Conservation (phyloP, 495 filamentous ascomycete genomes). For the Neurospora sp. region DNA sequence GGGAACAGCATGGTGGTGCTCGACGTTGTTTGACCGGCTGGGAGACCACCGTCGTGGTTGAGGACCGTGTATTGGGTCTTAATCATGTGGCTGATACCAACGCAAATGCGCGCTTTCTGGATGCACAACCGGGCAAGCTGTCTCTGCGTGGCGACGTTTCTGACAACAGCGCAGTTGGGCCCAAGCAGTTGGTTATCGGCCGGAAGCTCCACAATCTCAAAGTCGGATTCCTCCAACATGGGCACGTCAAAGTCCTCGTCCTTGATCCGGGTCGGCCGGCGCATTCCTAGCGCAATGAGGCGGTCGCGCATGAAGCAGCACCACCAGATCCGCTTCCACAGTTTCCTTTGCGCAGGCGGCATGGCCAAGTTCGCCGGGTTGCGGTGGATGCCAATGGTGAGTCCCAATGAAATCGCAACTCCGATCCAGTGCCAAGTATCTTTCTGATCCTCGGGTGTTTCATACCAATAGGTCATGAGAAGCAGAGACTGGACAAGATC, state of each 20-base stretch:
- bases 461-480: slow-evolving; percentile 87
- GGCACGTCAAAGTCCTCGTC: slow-evolving; percentile 83
- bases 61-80: slow-evolving; percentile 83
- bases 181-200: slow-evolving; percentile 55
- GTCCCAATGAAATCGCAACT: slow-evolving; percentile 69
- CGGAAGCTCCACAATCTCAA: slow-evolving; percentile 60
- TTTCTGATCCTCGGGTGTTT: slow-evolving; percentile 81
- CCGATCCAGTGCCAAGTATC: slow-evolving; percentile 93
- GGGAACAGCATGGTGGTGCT: slow-evolving; percentile 87
- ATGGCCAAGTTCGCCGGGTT: slow-evolving; percentile 66
- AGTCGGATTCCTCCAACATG: slow-evolving; percentile 74
- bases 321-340: slow-evolving; percentile 95
- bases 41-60: slow-evolving; percentile 57
- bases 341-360: slow-evolving; percentile 54
- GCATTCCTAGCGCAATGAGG: slow-evolving; percentile 80
- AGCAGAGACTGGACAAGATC: slow-evolving; percentile 74
- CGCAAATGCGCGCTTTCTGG: slow-evolving; percentile 80
- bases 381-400: slow-evolving; percentile 75
- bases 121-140: slow-evolving; percentile 80
- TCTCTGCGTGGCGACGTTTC: slow-evolving; percentile 55
- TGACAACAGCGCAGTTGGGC: slow-evolving; percentile 53
- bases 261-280: slow-evolving; percentile 80
- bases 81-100: slow-evolving; percentile 75
- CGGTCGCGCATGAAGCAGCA: slow-evolving; percentile 86
- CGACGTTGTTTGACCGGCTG: slow-evolving; percentile 42